These are phyloP conservation scores for Dacryopinax spathularia DNA, from an alignment of 768 basidiomycete species.

Conservation along the genomic window DNA sequence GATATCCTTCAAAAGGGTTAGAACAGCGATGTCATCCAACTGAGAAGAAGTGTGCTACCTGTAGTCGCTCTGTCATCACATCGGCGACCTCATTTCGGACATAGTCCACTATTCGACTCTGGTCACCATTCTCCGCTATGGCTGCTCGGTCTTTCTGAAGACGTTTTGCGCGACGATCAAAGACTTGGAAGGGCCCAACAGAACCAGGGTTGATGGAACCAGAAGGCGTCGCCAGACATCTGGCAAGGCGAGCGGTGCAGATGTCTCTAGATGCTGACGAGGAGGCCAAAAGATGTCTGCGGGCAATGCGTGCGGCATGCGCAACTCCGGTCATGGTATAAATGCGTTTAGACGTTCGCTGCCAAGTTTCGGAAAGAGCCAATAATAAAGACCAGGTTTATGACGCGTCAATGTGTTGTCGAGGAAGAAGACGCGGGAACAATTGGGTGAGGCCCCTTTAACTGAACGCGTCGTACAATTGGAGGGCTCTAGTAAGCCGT, in stretches of 20 bases:
- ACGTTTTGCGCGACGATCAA: slow-evolving; percentile 67
- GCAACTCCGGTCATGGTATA: neutral
- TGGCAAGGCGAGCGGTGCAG: slow-evolving; percentile 32
- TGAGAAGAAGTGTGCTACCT: slow-evolving; percentile 34
- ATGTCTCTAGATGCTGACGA: neutral
- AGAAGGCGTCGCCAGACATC: slow-evolving; percentile 28
- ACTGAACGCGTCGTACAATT: too few species aligned
- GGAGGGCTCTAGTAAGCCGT: too few species aligned
- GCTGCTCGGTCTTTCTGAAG: slow-evolving; percentile 68
- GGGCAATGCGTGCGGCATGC: neutral
- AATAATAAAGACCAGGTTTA: neutral
- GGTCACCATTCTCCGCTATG: slow-evolving; percentile 36
- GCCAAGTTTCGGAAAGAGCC: neutral
- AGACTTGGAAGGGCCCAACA: slow-evolving; percentile 62
- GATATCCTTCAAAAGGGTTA: slow-evolving; percentile 52
- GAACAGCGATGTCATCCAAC: neutral
- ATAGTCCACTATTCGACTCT: slow-evolving; percentile 77
- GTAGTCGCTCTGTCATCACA: slow-evolving; percentile 74
- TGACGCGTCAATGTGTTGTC: too few species aligned
- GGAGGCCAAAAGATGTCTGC: neutral
- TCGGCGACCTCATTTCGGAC: slow-evolving; percentile 82
- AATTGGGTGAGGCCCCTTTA: too few species aligned
- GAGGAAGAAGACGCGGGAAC: too few species aligned
- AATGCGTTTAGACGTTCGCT: neutral
- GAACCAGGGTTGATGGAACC: slow-evolving; percentile 28